Evolutionary conservation across 2,329 filamentous ascomycete genomes (phyloP), one percentile per base, ranked within the genome.

Genomic region (Nothomitra cinnamomea): DNA sequence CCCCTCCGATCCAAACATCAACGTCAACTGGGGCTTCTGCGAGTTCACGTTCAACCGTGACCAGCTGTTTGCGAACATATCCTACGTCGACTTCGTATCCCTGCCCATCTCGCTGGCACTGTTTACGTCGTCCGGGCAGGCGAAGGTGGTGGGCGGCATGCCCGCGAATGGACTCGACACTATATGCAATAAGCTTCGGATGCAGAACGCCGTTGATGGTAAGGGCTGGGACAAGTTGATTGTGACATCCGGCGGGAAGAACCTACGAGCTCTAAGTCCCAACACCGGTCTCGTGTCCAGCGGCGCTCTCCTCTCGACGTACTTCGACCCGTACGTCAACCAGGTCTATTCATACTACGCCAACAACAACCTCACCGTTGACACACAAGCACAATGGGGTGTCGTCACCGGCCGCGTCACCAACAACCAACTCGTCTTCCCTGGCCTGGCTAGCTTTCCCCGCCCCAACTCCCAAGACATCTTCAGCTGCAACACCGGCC

Each of bases 31-130:
- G 82, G 75, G 73, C 25, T 86, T 85, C 62, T 79, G 74, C 67
- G 82, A 86, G 65, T 80, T 84, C 60, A 83, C 80, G 15, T 83
- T 75, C 66, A 83, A 83, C 64, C 60, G 66, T 36, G 61, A 64
- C 32, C 72, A 83, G 64, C 66, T 85, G 3, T 85, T 78, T 61
- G 79, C 77, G 59, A 85, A 85, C 60, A 80, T 89, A 60, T 79
- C 74, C 57, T 82, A 83, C 63, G 85, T 89, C 53, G 85, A 89
- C 69, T 89, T 89, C 66, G 76, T 87, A 57, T 68, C 67, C 60
- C 63, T 83, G 59, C 80, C 82, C n/a, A 73, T 83, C 52, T 73
- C 76, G 1, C 64, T 80, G 57, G 69, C 70, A 3, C 66, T 80
- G 10, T 66, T 67, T 42, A 70, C 67, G 3, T 61, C 59, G 1